A percentile compares a stretch with the other conserved stretches of the same genome.
phyloP scores from a whole-genome alignment of 1,284 basidiomycete species.

The Ustilago xerochloae region DNA sequence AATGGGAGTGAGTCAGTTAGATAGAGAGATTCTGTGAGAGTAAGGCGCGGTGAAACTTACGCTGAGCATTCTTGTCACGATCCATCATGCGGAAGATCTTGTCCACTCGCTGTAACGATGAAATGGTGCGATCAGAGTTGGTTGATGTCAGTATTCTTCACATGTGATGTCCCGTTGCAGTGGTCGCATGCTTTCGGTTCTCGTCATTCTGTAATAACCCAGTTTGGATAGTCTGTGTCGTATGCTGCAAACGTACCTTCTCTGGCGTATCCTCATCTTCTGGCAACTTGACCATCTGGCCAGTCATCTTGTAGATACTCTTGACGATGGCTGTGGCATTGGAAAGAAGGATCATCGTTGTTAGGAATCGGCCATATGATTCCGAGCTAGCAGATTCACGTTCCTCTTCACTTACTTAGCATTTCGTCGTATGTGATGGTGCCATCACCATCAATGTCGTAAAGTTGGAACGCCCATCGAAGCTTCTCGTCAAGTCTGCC shows the following conservation, averaged over 20 bases:
- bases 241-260: constrained; percentile 75
- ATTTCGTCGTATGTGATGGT: constrained; percentile 79
- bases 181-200: neutral
- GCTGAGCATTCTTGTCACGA: constrained; percentile 65
- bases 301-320: constrained; percentile 71
- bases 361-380: too few species aligned
- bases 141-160: neutral
- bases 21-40: neutral
- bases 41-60: constrained; percentile 32
- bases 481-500: constrained; percentile 97
- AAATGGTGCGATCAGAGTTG: neutral
- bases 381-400: too few species aligned
- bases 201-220: neutral
- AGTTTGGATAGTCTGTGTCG: neutral
- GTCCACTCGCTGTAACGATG: constrained; percentile 60
- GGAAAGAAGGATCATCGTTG: neutral
- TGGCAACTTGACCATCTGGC: constrained; percentile 98
- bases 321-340: constrained; percentile 59
- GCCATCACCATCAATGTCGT: constrained; percentile 86
- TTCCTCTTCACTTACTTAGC: constrained; percentile 70
- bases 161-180: neutral
- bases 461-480: constrained; percentile 99
- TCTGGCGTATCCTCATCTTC: constrained; percentile 98
- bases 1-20: too few species aligned
- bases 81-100: constrained; percentile 68